These are phyloP conservation scores for Talaromyces rugulosus DNA, from an alignment of 2,329 filamentous ascomycete genomes.

Conservation along the genomic window DNA sequence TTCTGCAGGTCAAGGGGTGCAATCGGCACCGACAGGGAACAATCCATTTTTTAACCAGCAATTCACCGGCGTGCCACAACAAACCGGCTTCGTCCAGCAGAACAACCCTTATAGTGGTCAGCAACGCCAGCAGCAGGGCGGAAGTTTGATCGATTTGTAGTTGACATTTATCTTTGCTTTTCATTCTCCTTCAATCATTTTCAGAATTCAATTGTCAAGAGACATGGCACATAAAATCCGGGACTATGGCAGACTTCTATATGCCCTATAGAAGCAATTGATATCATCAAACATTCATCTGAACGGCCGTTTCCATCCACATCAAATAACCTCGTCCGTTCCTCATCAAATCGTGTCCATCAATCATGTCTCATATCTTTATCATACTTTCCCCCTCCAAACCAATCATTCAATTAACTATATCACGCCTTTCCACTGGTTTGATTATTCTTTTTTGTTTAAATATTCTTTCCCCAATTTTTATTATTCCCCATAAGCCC, in stretches of 20 bases:
- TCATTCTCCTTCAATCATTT: neutral
- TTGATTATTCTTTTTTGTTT: neutral
- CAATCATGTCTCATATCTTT: neutral
- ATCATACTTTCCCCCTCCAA: neutral
- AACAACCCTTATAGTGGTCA: slow-evolving; percentile 55
- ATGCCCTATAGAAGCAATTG: neutral
- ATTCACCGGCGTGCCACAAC: slow-evolving; percentile 64
- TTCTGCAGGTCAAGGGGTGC: slow-evolving; percentile 81
- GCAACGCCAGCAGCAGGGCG: slow-evolving; percentile 44
- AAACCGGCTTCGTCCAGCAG: slow-evolving; percentile 42
- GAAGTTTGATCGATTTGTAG: slow-evolving; percentile 61
- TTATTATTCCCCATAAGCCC: neutral
- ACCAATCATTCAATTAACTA: neutral
- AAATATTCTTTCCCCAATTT: neutral
- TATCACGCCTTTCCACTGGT: neutral
- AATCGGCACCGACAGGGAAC: slow-evolving; percentile 65
- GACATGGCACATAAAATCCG: neutral
- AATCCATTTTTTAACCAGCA: slow-evolving; percentile 87
- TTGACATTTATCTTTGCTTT: neutral
- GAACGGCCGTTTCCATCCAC: neutral
- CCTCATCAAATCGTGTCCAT: neutral
- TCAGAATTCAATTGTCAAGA: neutral
- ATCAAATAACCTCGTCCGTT: neutral
- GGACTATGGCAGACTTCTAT: neutral
- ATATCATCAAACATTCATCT: neutral